A percentile compares a stretch with the other conserved stretches of the same genome.
phyloP scores from a whole-genome alignment of 495 filamentous ascomycete species.

The Cercophora samala region DNA sequence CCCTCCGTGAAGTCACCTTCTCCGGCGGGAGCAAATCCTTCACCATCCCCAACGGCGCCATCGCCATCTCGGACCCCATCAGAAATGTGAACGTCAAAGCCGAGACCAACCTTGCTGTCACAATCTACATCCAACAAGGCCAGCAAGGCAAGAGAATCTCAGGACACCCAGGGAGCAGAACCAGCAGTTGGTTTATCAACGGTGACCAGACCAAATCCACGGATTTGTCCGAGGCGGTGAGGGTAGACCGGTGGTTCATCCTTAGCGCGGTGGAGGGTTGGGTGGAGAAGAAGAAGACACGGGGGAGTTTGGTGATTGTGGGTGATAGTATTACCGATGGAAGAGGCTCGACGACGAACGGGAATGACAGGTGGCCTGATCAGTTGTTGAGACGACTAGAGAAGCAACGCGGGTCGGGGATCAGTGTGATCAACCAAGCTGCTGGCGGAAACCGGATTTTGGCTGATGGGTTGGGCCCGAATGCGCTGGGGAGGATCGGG shows the following conservation, averaged over 20 bases:
- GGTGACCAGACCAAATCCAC: conserved; percentile 47
- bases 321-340: conserved; percentile 71
- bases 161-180: conserved; percentile 58
- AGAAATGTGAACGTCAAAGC: conserved; percentile 41
- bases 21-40: conserved; percentile 35
- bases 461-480: conserved; percentile 56
- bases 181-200: conserved; percentile 46
- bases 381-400: conserved; percentile 51
- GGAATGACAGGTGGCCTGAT: conserved; percentile 65
- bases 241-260: conserved; percentile 50
- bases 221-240: conserved; percentile 33
- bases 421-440: conserved; percentile 61
- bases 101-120: conserved; percentile 48
- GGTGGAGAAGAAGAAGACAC: conserved; percentile 19
- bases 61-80: conserved; percentile 59
- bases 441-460: conserved; percentile 65
- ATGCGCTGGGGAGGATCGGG: conserved; percentile 54
- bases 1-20: conserved; percentile 51
- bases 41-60: conserved; percentile 53
- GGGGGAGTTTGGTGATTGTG: conserved; percentile 50
- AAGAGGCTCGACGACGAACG: conserved; percentile 54
- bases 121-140: conserved; percentile 53
- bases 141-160: conserved; percentile 53
- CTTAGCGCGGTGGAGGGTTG: conserved; percentile 54
- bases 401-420: conserved; percentile 26